Percentiles rank a stretch among this genome's conserved stretches.
These are phyloP conservation scores for Aspergillus hortae DNA, from an alignment of 2,329 filamentous ascomycete species.

Conservation along the genomic window DNA sequence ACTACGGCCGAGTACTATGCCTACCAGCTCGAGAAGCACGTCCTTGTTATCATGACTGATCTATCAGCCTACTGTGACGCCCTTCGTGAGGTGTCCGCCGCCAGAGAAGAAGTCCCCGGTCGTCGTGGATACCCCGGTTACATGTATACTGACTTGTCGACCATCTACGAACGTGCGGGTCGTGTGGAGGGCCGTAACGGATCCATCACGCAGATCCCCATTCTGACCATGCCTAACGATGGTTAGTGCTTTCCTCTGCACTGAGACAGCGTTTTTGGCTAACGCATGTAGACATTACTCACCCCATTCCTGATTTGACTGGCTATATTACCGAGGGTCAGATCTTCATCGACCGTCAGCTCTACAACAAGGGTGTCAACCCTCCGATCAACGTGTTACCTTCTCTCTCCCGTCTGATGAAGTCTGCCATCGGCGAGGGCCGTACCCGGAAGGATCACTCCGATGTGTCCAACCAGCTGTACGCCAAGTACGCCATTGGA, in stretches of 20 bases:
- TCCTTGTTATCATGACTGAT: conserved; percentile 97
- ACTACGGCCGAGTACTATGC: conserved; percentile 99
- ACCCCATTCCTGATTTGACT: conserved; percentile 97
- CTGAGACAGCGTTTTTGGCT: background rate
- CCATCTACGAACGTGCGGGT: conserved; percentile 98
- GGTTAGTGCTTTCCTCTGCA: conserved; percentile 45
- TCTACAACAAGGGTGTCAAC: conserved; percentile 96
- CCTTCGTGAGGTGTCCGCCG: conserved; percentile 95
- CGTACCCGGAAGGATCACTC: conserved; percentile 96
- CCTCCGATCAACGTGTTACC: conserved; percentile 98
- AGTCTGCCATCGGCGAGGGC: conserved; percentile 96
- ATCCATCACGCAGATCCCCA: conserved; percentile 98
- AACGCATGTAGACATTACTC: conserved; percentile 71
- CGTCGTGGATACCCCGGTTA: conserved; percentile 99
- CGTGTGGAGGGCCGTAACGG: conserved; percentile 96
- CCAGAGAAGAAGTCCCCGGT: conserved; percentile 97
- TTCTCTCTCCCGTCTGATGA: conserved; percentile 98
- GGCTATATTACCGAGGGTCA: conserved; percentile 99
- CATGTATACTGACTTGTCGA: conserved; percentile 99
- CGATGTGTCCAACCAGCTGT: conserved; percentile 98
- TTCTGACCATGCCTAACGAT: conserved; percentile 99
- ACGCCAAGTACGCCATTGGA: conserved; percentile 98
- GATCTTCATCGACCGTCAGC: conserved; percentile 91
- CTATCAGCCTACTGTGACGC: conserved; percentile 97
- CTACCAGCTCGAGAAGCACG: conserved; percentile 99